Percentiles rank a stretch among this genome's conserved stretches.
Evolutionary conservation across 495 filamentous ascomycete species (phyloP).

Genomic region (Aspergillus cavernicola): DNA sequence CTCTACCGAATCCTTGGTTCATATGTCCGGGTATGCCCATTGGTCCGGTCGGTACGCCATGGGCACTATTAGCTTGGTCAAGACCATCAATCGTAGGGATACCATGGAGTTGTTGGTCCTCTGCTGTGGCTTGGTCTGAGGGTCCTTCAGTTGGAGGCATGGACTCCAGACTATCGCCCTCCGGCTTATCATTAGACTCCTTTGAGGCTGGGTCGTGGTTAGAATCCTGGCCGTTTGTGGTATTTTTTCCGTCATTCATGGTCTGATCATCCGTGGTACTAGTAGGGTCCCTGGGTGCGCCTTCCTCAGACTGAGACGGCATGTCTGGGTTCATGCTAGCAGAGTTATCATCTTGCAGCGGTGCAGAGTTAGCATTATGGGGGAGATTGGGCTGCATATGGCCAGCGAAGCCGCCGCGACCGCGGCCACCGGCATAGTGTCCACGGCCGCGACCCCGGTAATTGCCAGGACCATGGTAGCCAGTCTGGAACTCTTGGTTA

Average conservation of each 20-base stretch:
- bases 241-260: constrained; percentile 24
- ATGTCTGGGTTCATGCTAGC: constrained; percentile 20
- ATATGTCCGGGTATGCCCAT: constrained; percentile 22
- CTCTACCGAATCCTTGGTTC: constrained; percentile 35
- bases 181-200: constrained; percentile 10
- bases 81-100: constrained; percentile 47
- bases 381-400: constrained; percentile 32
- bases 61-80: constrained; percentile 25
- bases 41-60: constrained; percentile 11
- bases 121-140: constrained; percentile 1
- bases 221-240: constrained; percentile 26
- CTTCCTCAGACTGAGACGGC: constrained; percentile 26
- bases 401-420: constrained; percentile 50
- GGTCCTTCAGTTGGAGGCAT: neutral
- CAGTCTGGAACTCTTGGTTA: constrained; percentile 59
- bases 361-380: constrained; percentile 34
- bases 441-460: constrained; percentile 68
- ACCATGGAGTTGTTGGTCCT: constrained; percentile 32
- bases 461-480: constrained; percentile 56
- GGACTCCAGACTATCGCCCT: constrained; percentile 7
- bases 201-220: constrained; percentile 14
- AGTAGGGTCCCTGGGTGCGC: constrained; percentile 17
- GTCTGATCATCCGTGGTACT: constrained; percentile 21
- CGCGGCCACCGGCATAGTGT: constrained; percentile 45
- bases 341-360: constrained; percentile 30